Evolutionary conservation across 1,139 yeast species (phyloP), one percentile per base, ranked within the genome.

Genomic region (Eremothecium cymbalariae): DNA sequence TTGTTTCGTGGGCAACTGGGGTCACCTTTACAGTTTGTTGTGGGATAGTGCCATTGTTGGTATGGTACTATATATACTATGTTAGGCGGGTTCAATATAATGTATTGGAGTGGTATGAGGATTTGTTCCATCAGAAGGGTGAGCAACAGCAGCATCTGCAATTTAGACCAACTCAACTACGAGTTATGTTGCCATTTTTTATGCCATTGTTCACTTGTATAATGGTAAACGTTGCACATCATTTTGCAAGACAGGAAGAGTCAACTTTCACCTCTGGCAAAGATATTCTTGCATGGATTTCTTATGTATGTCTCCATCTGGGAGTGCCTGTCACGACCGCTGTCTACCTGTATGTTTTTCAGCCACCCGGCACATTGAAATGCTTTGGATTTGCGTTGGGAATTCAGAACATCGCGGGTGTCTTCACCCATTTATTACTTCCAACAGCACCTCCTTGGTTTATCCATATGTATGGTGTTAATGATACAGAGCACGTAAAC

Each of bases 361-460:
- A 75, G 38, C 67, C 76, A 1, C 80, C 78, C 8, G 82, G 80
- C 1, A 70, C 73, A 0, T 37, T 74, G 8, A 72, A 67, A 43
- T 60, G 64, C 44, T 77, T 74, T 45, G 62, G 73, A 1, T 47
- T 68, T 21, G 68, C 74, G 1, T 48, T 77, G 25, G 84, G 85
- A 2, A 36, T 65, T 14, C 83, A 76, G 51, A 77, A 77, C 47
- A 66, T 75, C 6, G 55, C 64, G 3, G 82, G 82, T 8, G 78
- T 76, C 1, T 33, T 67, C 25, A 76, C 82, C 5, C 84, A 77
- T 51, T 55, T 77, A 31, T 38, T 67, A 9, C 63, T 76, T 47
- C 84, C 85, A 11, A 75, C 73, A 49, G 81, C 83, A 0, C 79
- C 84, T 2, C 85, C 85, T 4, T 76, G 84, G 81, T 77, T 74